A percentile compares a stretch with the other conserved stretches of the same genome.
Evolutionary conservation across 192 early-diverging fungal genomes (phyloP).

Genomic region (Rhizophagus sp.): DNA sequence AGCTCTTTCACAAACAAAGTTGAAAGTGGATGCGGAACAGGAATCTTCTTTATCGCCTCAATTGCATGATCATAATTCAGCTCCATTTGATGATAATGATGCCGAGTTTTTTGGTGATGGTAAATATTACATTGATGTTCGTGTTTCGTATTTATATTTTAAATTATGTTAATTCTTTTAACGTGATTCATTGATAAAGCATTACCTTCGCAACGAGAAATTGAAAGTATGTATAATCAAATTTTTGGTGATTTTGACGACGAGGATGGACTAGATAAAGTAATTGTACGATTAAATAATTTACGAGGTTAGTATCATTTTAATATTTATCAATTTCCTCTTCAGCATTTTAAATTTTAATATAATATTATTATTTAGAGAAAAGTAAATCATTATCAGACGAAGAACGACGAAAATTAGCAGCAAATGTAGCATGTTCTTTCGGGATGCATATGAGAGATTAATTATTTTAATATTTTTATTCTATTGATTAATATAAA

Average conservation of each 20-base stretch:
- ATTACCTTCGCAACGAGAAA: slow-evolving; percentile 29
- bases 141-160: neutral
- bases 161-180: neutral
- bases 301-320: slow-evolving; percentile 42
- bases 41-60: neutral
- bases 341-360: too few relatives aligned
- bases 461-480: neutral
- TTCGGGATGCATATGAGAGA: slow-evolving; percentile 49
- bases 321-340: too few relatives aligned
- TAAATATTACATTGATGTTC: neutral
- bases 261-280: slow-evolving; percentile 46
- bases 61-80: slow-evolving; percentile 1
- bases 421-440: slow-evolving; percentile 56
- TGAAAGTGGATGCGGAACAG: neutral
- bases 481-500: neutral
- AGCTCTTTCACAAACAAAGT: neutral
- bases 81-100: slow-evolving; percentile 9
- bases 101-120: slow-evolving; percentile 21
- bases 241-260: slow-evolving; percentile 44
- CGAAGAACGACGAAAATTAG: slow-evolving; percentile 53
- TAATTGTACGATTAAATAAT: slow-evolving; percentile 39
- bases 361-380: slow-evolving; percentile 34
- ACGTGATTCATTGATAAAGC: neutral
- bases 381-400: slow-evolving; percentile 53
- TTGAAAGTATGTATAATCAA: slow-evolving; percentile 40